Percentiles rank a stretch among this genome's conserved stretches.
phyloP scores from a whole-genome alignment of 257 asterid genomes.

The Dorcoceras hygrometricum region DNA sequence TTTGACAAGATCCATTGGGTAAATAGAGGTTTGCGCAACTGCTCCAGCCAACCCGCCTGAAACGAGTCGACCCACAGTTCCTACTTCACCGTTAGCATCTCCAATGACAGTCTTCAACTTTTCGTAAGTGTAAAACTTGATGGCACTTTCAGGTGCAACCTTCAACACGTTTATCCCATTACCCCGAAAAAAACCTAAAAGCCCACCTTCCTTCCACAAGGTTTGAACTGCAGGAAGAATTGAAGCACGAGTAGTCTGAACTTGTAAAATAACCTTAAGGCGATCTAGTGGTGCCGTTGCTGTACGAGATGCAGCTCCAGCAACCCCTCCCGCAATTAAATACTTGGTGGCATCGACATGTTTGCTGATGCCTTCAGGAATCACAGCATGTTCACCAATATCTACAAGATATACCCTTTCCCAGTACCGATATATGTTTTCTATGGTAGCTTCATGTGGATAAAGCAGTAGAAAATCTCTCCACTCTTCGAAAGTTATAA shows the following conservation, averaged over 20 bases:
- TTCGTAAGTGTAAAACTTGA: conserved; percentile 84
- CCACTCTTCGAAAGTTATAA: conserved; percentile 97
- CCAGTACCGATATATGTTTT: conserved; percentile 85
- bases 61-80: conserved; percentile 66
- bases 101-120: conserved; percentile 63
- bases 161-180: conserved; percentile 87
- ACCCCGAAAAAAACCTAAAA: conserved; percentile 78
- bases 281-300: conserved; percentile 97
- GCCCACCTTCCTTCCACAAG: conserved; percentile 74
- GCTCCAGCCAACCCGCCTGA: conserved; percentile 99
- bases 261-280: conserved; percentile 82
- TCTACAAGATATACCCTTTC: conserved; percentile 93
- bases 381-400: conserved; percentile 91
- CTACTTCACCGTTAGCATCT: conserved; percentile 52
- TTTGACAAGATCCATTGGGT: conserved; percentile 98
- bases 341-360: conserved; percentile 79
- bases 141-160: conserved; percentile 99
- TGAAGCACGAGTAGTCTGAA: conserved; percentile 75
- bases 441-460: conserved; percentile 95
- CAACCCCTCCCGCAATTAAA: conserved; percentile 94
- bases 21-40: conserved; percentile 90
- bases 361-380: conserved; percentile 92
- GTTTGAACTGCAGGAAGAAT: conserved; percentile 55
- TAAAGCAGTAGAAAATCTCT: conserved; percentile 89
- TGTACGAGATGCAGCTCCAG: conserved; percentile 96